These are phyloP conservation scores for Lachnellula hyalina DNA, from an alignment of 2,329 filamentous ascomycete species.

Conservation along the genomic window DNA sequence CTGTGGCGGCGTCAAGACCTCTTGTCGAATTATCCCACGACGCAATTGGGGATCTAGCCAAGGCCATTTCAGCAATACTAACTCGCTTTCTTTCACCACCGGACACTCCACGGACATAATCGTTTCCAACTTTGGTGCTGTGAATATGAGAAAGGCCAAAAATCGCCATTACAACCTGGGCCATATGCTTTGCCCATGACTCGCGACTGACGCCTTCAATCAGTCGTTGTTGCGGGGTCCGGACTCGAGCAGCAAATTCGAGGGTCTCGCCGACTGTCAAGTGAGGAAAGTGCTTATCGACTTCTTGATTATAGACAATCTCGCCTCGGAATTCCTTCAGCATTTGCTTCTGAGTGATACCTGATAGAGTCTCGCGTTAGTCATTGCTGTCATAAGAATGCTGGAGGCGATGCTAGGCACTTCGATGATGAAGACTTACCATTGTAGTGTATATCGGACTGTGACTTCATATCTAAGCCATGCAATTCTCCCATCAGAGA, in stretches of 20 bases:
- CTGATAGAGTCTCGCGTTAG: slow-evolving; percentile 36
- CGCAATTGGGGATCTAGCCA: slow-evolving; percentile 44
- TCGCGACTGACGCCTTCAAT: slow-evolving; percentile 54
- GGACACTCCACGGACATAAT: slow-evolving; percentile 64
- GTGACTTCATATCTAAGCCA: slow-evolving; percentile 48
- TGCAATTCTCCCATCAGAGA: slow-evolving; percentile 53
- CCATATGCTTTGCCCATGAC: slow-evolving; percentile 39
- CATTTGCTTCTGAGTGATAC: slow-evolving; percentile 44
- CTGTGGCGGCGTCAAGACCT: slow-evolving; percentile 69
- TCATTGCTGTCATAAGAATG: slow-evolving; percentile 35
- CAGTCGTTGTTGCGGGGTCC: slow-evolving; percentile 55
- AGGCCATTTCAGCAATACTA: slow-evolving; percentile 70
- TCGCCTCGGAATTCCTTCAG: slow-evolving; percentile 57
- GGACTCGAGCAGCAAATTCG: slow-evolving; percentile 63
- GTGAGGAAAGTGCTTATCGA: slow-evolving; percentile 70
- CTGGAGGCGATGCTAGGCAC: slow-evolving; percentile 42
- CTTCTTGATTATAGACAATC: slow-evolving; percentile 70
- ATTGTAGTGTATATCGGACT: slow-evolving; percentile 56
- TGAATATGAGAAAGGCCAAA: slow-evolving; percentile 69
- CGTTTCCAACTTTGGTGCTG: slow-evolving; percentile 70
- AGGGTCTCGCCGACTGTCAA: slow-evolving; percentile 71
- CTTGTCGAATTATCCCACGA: slow-evolving; percentile 44
- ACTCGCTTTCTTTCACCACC: slow-evolving; percentile 75
- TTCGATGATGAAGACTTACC: slow-evolving; percentile 55
- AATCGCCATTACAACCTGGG: slow-evolving; percentile 61